Evolutionary conservation across 345 rosid genomes (phyloP), one percentile per base, ranked within the genome.

Genomic region (Brassica incana): DNA sequence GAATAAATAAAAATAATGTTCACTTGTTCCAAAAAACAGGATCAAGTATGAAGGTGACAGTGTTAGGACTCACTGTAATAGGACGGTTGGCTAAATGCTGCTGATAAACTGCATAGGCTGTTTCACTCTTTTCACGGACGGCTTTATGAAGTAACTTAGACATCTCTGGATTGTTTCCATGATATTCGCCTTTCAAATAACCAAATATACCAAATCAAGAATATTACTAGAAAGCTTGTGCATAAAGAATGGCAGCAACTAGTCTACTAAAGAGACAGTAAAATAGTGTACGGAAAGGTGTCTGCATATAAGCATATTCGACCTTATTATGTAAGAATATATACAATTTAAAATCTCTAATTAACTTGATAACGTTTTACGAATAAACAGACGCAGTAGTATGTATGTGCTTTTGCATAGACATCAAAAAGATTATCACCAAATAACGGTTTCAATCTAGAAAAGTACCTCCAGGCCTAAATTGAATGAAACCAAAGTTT

Each of bases 131-230:
- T 78, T 95, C 92, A 7, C 99, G 99, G 82, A 95, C 93, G 25
- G 98, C 99, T 87, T 95, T 95, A 65, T 95, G 99, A 71, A 95
- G 97, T 85, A 95, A 85, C 69, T 95, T 95, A 67, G 97, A 93
- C 99, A 95, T 95, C 86, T 95, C 98, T 61, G 99, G 98, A 85
- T 95, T 95, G 88, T 95, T 95, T 77, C 94, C 99, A 87, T 95
- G 99, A 84, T 95, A 93, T 81, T 95, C 99, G 27, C 99, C 99
- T 95, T 75, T 71, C 78, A 45, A 67, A 33, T 14, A 29, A 67
- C 32, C 50, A 36, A 58, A 68, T 27, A 30, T 25, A 76, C 35
- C 33, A 67, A 29, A 73, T 73, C 35, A 73, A 68, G 74, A n/a
- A 29, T 65, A 35, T 20, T 48, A 36, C 30, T 35, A 38, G 64